phyloP scores from a whole-genome alignment of 2,329 filamentous ascomycete genomes.

The Penicillium sp. region DNA sequence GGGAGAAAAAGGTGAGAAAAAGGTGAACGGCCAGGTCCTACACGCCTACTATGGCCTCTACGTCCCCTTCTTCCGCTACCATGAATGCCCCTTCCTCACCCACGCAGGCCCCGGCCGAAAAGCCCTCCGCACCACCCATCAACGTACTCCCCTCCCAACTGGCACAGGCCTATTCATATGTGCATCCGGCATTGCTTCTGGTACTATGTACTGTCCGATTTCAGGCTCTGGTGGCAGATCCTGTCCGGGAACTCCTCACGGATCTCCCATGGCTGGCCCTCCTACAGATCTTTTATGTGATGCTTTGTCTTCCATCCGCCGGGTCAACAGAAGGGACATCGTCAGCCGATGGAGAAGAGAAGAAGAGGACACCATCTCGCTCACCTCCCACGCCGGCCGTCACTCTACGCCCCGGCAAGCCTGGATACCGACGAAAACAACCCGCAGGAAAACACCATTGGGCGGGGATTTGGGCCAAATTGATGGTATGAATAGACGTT shows the following conservation, averaged over 20 bases:
- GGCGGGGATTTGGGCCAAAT: slow-evolving; percentile 21
- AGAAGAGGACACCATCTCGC: slow-evolving; percentile 19
- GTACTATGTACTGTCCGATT: slow-evolving; percentile 64
- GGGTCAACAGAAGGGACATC: slow-evolving; percentile 30
- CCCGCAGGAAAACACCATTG: slow-evolving; percentile 15
- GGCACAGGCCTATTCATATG: slow-evolving; percentile 58
- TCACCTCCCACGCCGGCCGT: slow-evolving; percentile 7
- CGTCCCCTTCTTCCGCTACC: slow-evolving; percentile 11
- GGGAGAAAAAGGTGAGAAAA: neutral
- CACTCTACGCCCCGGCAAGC: slow-evolving; percentile 19
- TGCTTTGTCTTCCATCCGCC: slow-evolving; percentile 58
- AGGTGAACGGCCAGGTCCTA: slow-evolving; percentile 9
- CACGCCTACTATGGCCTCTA: slow-evolving; percentile 18
- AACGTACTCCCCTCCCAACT: slow-evolving; percentile 48
- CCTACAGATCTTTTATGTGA: slow-evolving; percentile 61
- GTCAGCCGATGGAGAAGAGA: slow-evolving; percentile 11
- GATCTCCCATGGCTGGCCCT: slow-evolving; percentile 61
- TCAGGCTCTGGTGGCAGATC: slow-evolving; percentile 64
- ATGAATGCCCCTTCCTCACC: slow-evolving; percentile 5
- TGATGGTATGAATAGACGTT: slow-evolving; percentile 24
- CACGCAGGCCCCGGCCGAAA: slow-evolving; percentile 19
- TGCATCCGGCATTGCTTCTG: slow-evolving; percentile 67
- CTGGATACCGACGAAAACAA: slow-evolving; percentile 24
- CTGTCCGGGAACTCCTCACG: slow-evolving; percentile 60
- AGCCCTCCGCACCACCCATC: slow-evolving; percentile 42